These are phyloP conservation scores for Fusarium incarnatum DNA, from an alignment of 2,329 filamentous ascomycete species.

Conservation along the genomic window DNA sequence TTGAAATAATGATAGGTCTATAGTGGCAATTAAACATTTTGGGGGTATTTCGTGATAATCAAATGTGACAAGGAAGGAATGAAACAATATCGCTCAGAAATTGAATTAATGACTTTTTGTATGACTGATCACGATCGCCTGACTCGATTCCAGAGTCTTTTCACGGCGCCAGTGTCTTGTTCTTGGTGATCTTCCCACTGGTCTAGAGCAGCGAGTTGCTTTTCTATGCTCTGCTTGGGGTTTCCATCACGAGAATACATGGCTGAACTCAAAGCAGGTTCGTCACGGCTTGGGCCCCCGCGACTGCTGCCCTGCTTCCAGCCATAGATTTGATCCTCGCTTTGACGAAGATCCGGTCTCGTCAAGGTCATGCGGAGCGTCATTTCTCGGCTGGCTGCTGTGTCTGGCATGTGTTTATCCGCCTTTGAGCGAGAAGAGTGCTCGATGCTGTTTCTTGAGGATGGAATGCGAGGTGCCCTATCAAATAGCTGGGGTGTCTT, in stretches of 20 bases:
- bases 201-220: constrained; percentile 65
- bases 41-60: constrained; percentile 42
- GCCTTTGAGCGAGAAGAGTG: constrained; percentile 47
- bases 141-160: constrained; percentile 73
- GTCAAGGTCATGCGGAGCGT: constrained; percentile 96
- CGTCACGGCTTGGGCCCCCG: constrained; percentile 58
- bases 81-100: constrained; percentile 4
- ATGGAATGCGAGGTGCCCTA: constrained; percentile 49
- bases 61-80: constrained; percentile 17
- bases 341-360: constrained; percentile 82
- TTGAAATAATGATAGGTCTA: constrained; percentile 19
- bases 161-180: constrained; percentile 66
- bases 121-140: constrained; percentile 54
- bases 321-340: constrained; percentile 78
- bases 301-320: constrained; percentile 65
- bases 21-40: constrained; percentile 34
- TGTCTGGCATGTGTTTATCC: constrained; percentile 61
- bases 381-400: constrained; percentile 81
- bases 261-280: constrained; percentile 40
- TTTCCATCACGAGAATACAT: constrained; percentile 50
- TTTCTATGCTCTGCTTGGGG: constrained; percentile 66
- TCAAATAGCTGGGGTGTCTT: constrained; percentile 65
- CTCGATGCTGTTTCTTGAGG: constrained; percentile 46
- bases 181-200: constrained; percentile 53
- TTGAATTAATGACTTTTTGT: constrained; percentile 2